Evolutionary conservation across 2,329 filamentous ascomycete genomes (phyloP).

Genomic region (Talaromyces sp.): DNA sequence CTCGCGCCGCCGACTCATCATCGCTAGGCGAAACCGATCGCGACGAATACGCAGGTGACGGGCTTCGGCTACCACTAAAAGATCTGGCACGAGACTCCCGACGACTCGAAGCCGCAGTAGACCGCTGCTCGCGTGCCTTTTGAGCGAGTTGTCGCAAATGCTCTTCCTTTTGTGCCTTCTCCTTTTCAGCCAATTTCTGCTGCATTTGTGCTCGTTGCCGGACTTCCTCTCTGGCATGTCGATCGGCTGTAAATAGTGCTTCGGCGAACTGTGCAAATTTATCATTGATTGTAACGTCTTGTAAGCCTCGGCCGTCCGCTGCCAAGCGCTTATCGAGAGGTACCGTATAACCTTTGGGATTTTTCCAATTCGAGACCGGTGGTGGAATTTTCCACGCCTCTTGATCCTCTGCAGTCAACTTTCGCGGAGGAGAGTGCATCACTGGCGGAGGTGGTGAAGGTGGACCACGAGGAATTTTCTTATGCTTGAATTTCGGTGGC

Average conservation of each 20-base stretch:
- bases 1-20: conserved; percentile 65
- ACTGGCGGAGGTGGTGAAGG: conserved; percentile 90
- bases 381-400: conserved; percentile 92
- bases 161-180: conserved; percentile 91
- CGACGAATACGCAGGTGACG: conserved; percentile 41
- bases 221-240: conserved; percentile 93
- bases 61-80: conserved; percentile 44
- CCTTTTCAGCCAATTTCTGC: conserved; percentile 91
- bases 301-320: conserved; percentile 84
- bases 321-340: conserved; percentile 92
- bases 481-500: conserved; percentile 97
- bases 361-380: conserved; percentile 98
- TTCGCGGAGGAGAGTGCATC: conserved; percentile 90
- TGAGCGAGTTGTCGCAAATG: conserved; percentile 82
- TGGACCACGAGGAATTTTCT: conserved; percentile 91
- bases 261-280: conserved; percentile 97
- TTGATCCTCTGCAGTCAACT: conserved; percentile 93
- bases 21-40: conserved; percentile 50
- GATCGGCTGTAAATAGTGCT: conserved; percentile 87
- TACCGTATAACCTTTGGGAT: conserved; percentile 96
- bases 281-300: conserved; percentile 95
- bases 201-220: conserved; percentile 92
- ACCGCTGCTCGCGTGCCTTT: conserved; percentile 81
- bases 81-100: conserved; percentile 44
- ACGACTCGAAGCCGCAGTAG: conserved; percentile 52